Base-by-base conservation (phyloP, 495 filamentous ascomycete species). In the Annulohypoxylon moriforme region DNA sequence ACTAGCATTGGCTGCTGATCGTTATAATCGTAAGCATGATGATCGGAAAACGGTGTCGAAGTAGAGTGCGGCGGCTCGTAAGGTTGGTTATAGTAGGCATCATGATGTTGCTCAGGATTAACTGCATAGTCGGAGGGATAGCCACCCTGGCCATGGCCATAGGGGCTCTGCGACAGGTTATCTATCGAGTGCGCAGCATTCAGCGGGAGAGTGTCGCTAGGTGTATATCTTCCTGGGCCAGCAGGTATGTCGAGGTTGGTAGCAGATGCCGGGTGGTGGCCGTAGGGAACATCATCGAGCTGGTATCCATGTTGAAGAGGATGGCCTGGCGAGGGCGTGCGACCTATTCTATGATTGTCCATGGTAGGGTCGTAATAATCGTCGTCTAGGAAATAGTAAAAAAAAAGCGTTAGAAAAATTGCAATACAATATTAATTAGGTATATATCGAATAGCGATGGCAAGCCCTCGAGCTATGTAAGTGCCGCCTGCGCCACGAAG, bases 11-110 rank as follows among this genome's bases (percentile, higher is more conserved):
- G 86, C 24, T 81, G 81, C 10, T 79, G 74, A 67, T 86, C 85
- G 33, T 86, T 83, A 61, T 82, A 79, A 9, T 83, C 82, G 67
- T 80, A 79, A 46, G 85, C 87, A 69, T 88, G 88, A 56, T 86
- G 86, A 16, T 91, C 89, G 40, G 87, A 83, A 10, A 78, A 71
- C 7, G 76, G 76, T 13, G 76, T 78, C 0, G 71, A 38, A 22
- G 73, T 40, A 0, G 84, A 78, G 11, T 87, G 85, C 3, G 93
- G 91, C 67, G 93, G 91, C 66, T 93, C 84, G 79, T 97, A 96
- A 4, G 92, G 91, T 74, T 89, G 90, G 59, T 89, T 91, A 76
- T 92, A 96, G 81, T 97, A 96, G 46, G 90, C 87, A 79, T 97
- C 93, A 73, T 94, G 93, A 71, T 96, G 93, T 40, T 88, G 89